Conservation (phyloP, 2,329 filamentous ascomycete genomes). For the Penicillium brevicompactum region DNA sequence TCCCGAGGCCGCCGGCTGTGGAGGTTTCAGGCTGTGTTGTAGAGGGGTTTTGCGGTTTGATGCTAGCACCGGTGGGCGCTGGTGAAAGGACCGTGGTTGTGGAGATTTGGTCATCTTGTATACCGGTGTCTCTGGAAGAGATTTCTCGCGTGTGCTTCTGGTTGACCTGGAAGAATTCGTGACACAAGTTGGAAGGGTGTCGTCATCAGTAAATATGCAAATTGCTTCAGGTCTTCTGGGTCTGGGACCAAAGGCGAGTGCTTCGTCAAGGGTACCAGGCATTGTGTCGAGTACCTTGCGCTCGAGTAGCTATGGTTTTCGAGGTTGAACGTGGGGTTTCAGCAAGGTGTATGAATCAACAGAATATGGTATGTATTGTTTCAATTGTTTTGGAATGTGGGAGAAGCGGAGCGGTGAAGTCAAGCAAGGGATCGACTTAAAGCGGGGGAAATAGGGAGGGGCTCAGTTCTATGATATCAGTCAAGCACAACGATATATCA, state of each 20-base stretch:
- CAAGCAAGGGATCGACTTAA: conserved; percentile 7
- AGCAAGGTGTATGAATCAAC: not conserved
- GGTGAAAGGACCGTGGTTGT: conserved; percentile 39
- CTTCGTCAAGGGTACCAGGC: conserved; percentile 29
- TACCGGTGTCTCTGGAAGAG: conserved; percentile 9
- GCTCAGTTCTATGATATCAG: not conserved
- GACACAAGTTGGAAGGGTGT: conserved; percentile 44
- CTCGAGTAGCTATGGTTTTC: not conserved
- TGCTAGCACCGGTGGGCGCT: conserved; percentile 27
- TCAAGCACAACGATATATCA: not conserved
- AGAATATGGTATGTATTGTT: not conserved
- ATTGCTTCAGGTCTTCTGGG: conserved; percentile 38
- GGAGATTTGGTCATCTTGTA: conserved; percentile 33
- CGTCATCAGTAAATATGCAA: conserved; percentile 47
- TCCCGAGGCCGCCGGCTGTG: conserved; percentile 45
- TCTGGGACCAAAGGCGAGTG: conserved; percentile 34
- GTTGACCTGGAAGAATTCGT: conserved; percentile 48
- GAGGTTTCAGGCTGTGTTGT: conserved; percentile 41
- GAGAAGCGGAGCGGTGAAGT: conserved; percentile 11
- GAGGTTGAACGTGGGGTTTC: not conserved
- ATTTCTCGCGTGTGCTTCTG: conserved; percentile 25
- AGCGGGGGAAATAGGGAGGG: conserved; percentile 1
- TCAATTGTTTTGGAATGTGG: not conserved
- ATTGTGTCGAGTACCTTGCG: conserved; percentile 18
- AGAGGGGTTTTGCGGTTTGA: conserved; percentile 49